Percentiles rank a stretch among this genome's conserved stretches.
Evolutionary conservation across 306 rosid genomes (phyloP).

Genomic region (Acmispon strigosus): DNA sequence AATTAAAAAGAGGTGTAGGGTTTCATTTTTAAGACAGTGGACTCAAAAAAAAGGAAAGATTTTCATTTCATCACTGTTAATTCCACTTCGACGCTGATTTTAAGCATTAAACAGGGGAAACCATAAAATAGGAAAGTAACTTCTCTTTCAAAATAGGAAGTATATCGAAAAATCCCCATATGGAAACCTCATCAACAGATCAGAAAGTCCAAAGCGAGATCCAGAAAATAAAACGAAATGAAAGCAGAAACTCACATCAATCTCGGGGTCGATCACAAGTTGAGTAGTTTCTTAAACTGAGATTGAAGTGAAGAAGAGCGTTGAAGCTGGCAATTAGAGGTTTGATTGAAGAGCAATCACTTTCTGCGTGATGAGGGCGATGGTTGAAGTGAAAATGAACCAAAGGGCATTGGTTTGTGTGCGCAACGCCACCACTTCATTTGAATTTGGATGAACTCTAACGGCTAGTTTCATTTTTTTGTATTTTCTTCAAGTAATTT

Average conservation of each 20-base stretch:
- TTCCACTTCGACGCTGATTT: neutral
- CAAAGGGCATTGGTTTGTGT: slow-evolving; percentile 20
- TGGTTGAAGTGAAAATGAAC: slow-evolving; percentile 12
- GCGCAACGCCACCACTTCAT: slow-evolving; percentile 15
- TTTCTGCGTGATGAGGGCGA: neutral
- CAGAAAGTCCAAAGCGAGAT: neutral
- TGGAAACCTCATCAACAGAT: slow-evolving; percentile 11
- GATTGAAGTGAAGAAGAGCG: slow-evolving; percentile 8
- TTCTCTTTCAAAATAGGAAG: neutral
- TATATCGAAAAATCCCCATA: neutral
- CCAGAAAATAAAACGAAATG: neutral
- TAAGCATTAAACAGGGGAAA: slow-evolving; percentile 5
- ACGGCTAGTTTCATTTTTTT: slow-evolving; percentile 77
- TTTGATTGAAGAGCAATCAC: slow-evolving; percentile 16
- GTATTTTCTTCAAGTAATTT: neutral
- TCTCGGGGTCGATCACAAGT: neutral
- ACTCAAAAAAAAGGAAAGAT: slow-evolving; percentile 20
- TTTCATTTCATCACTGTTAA: neutral
- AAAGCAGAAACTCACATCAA: slow-evolving; percentile 30
- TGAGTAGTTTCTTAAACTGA: slow-evolving; percentile 5
- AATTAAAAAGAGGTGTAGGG: neutral
- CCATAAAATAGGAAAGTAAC: slow-evolving; percentile 14
- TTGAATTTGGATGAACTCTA: slow-evolving; percentile 49
- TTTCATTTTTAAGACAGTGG: neutral
- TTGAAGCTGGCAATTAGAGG: slow-evolving; percentile 23